phyloP scores from a whole-genome alignment of 331 rosid species.

The Phaseolus coccineus region DNA sequence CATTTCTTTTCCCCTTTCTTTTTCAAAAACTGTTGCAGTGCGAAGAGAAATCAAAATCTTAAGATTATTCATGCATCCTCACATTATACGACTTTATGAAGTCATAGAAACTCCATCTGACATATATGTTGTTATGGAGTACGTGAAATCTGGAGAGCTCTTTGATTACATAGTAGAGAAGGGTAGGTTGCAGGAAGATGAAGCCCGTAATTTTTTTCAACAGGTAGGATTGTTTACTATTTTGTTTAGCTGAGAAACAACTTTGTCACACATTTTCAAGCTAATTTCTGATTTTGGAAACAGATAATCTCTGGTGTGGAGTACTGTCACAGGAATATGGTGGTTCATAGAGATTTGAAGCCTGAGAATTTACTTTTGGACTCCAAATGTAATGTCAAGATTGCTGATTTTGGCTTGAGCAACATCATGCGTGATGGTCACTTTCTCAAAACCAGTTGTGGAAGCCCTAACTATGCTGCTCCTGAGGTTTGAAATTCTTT shows the following conservation, averaged over 20 bases:
- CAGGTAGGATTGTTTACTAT: conserved; percentile 62
- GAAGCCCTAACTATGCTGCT: conserved; percentile 97
- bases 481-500: conserved; percentile 77
- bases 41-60: conserved; percentile 88
- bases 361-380: conserved; percentile 93
- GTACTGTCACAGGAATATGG: conserved; percentile 95
- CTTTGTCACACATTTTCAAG: conserved; percentile 26
- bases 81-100: conserved; percentile 88
- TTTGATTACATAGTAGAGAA: conserved; percentile 88
- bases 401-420: conserved; percentile 97
- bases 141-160: conserved; percentile 85
- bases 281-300: conserved; percentile 42
- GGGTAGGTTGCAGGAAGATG: conserved; percentile 91
- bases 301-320: conserved; percentile 95
- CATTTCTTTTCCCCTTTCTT: conserved; percentile 9
- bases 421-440: conserved; percentile 97
- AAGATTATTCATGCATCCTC: conserved; percentile 94
- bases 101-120: conserved; percentile 83
- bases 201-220: conserved; percentile 91
- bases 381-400: conserved; percentile 81
- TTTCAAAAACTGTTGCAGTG: conserved; percentile 64
- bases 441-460: conserved; percentile 94
- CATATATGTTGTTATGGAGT: conserved; percentile 89
- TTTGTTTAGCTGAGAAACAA: conserved; percentile 34
- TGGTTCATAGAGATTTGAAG: conserved; percentile 91